Evolutionary conservation across 306 rosid species (phyloP), one percentile per base, ranked within the genome.

Genomic region (Gillenia trifoliata): DNA sequence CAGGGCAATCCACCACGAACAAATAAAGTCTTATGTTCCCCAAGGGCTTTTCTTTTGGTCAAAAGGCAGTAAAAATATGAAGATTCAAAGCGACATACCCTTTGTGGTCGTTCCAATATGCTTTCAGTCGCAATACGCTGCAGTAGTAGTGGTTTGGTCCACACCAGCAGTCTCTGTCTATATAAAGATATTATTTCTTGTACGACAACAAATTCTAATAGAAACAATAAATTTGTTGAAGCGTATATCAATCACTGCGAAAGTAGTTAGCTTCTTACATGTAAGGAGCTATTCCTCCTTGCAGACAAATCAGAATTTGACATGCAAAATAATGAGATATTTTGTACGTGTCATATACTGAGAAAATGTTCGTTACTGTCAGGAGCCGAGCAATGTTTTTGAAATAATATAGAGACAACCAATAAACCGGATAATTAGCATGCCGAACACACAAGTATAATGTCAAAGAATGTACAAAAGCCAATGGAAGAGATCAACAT

Each of bases 31-130:
- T 4, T 15, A 5, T 45, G 20, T 45, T 45, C 20, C 9, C 20
- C 8, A 5, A 38, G 0, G 41, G 8, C 52, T 15, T 23, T 70
- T 54, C 36, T 45, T 29, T 47, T 50, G 31, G 72, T 69, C 60
- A 62, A 74, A 74, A 54, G 61, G 22, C 5, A 0, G 52, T 40
- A 63, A 63, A 52, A 16, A 12, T 55, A 56, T 47, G 20, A 16
- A 20, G 50, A 62, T 43, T 61, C 54, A 40, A 74, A 61, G 76
- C 31, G 72, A 52, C 75, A 36, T 10, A 68, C 30, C 60, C 19
- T 28, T n/a, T 55, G 73, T 28, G 52, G 63, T 22, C 25, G 15
- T 30, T 57, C 50, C 25, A 9, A 68, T 23, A 34, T 22, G 15
- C 40, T 25, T 68, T 43, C 50, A 43, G 50, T 43, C 50, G 50